Base-by-base conservation (phyloP, 2,329 filamentous ascomycete genomes). In the Aureobasidium melanogenum region DNA sequence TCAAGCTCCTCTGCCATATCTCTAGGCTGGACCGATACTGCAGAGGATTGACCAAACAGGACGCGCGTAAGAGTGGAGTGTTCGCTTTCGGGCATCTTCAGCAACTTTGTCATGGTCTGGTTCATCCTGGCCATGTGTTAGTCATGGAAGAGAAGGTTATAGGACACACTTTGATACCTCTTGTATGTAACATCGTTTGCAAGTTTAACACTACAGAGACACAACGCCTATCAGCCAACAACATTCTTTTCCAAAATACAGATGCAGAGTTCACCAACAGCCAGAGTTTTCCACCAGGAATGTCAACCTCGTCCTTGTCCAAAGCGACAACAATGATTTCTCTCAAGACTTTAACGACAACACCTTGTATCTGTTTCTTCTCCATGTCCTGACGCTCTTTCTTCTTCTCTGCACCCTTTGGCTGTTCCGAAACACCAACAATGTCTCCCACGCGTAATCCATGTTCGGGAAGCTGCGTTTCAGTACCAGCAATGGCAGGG, bases 371-470 rank as follows among this genome's bases (percentile, higher is more conserved):
- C 1, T 88, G 88, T 66, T 82, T 84, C 71, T 80, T 82, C 77
- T 88, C 87, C 63, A 89, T 75, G 60, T 89, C 88, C 66, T 80
- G 82, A 60, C 88, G 84, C 75, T 90, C 88, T 62, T 82, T 81
- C 79, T 88, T 91, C 77, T 84, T 88, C 48, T 86, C 87, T 7
- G 75, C 74, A 7, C 88, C 88, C 12, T 84, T 81, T 0, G 88
- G 86, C 78, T 92, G 88, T 73, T 91, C 88, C 48, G 85, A 82
- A 39, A 93, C 81, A 1, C 87, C 79, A 24, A 93, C 88, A 63
- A 94, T 89, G 72, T 94, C 90, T 1, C 90, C 90, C 0, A 84
- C 81, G 2, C 89, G 80, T 56, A 94, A 77, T 28, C 88, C 88
- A 77, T 93, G 89, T 70, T 90, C 87, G 1, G 87, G 86, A 22